Base-by-base conservation (phyloP, 176 grass and related monocot genomes). In the Tuctoria greenei region DNA sequence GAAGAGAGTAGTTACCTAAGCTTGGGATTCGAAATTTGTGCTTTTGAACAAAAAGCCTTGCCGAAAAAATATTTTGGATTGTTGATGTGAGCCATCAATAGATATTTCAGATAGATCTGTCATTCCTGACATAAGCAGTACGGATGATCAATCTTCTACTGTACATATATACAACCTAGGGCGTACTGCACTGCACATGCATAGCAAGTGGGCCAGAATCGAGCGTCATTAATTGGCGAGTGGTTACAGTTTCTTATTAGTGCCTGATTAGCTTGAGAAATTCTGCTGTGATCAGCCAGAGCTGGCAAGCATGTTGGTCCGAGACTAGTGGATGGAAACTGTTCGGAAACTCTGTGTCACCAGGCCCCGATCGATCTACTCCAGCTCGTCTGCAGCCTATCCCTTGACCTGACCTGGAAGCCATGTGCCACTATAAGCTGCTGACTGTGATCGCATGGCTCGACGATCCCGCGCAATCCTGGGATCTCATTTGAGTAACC, bases 301-400 rank as follows among this genome's bases (percentile, higher is more conserved):
- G 67, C 67, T 80, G 78, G 56, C 78, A 41, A 50, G 78, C 78
- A 80, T 80, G 61, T 51, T 77, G 61, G 74, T 66, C 61, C n/a
- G n/a, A 35, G 52, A 27, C 45, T 65, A 47, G 74, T 39, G 61
- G 61, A 65, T 3, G 74, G 74, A 65, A 82, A 56, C 18, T n/a
- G 10, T 20, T 15, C 31, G n/a, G n/a, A n/a, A n/a, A 31, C 31
- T n/a, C n/a, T n/a, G n/a, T n/a, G n/a, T n/a, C 35, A 4, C 38
- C 27, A 15, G 17, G 56, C 40, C 26, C 18, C 2, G 79, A 66
- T 26, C 2, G 79, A 66, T 26, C 39, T 15, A 0, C 57, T 59
- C 73, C 67, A 78, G 79, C 18, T 60, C 78, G 79, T 78, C 23
- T 58, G 55, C n/a, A n/a, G n/a, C 55, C 0, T 59, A 67, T 50